These are phyloP conservation scores for Geotrichum australiense DNA, from an alignment of 1,139 yeast genomes.

Conservation along the genomic window DNA sequence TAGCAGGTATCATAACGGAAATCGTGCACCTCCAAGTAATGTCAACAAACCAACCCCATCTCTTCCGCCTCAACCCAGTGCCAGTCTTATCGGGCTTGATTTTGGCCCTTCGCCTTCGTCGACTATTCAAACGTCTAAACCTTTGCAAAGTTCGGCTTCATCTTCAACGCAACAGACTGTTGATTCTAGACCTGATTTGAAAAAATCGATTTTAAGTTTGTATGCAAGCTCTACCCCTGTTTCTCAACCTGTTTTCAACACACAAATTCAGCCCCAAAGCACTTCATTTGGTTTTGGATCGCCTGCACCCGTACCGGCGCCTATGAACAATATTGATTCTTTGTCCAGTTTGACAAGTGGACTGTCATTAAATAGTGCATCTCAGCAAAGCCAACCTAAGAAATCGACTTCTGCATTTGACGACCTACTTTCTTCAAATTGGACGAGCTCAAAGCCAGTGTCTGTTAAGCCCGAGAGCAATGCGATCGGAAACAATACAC, in stretches of 20 bases:
- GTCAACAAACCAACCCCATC: conserved; percentile 10
- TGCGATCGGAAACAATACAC: background rate
- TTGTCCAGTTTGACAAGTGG: conserved; percentile 1
- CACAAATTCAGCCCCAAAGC: conserved; percentile 10
- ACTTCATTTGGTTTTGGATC: conserved; percentile 10
- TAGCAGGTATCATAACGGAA: conserved; percentile 2
- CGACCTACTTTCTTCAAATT: conserved; percentile 17
- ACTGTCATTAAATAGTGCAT: conserved; percentile 11
- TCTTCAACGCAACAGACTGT: conserved; percentile 20
- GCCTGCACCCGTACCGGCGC: background rate
- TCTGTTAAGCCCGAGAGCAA: background rate
- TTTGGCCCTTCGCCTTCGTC: conserved; percentile 19
- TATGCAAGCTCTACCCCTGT: conserved; percentile 56
- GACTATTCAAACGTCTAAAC: conserved; percentile 21
- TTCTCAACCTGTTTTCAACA: conserved; percentile 6
- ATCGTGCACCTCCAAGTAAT: conserved; percentile 4
- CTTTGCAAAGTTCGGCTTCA: conserved; percentile 19
- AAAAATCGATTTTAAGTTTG: conserved; percentile 81
- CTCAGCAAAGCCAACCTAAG: conserved; percentile 34
- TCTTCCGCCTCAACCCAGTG: conserved; percentile 11
- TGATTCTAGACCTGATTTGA: conserved; percentile 59
- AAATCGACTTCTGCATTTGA: conserved; percentile 16
- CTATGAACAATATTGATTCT: conserved; percentile 1
- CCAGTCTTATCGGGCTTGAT: conserved; percentile 16
- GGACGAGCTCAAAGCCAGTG: conserved; percentile 31